Evolutionary conservation across 495 filamentous ascomycete genomes (phyloP).

Genomic region (Neurospora sp.): DNA sequence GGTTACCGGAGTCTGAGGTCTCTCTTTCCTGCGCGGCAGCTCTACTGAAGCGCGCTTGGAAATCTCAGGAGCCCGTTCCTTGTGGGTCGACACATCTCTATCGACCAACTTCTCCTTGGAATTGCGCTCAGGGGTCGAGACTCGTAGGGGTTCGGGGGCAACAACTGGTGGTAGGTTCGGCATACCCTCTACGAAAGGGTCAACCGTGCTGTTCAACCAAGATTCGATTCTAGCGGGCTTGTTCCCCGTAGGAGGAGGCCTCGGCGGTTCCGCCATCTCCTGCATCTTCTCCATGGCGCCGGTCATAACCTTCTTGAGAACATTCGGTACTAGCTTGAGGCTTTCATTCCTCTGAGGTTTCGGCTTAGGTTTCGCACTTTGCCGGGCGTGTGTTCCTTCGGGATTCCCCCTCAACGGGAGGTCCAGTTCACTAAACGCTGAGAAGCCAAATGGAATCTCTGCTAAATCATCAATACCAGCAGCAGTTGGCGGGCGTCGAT

Average conservation of each 20-base stretch:
- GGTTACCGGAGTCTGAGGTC: not conserved
- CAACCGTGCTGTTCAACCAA: constrained; percentile 63
- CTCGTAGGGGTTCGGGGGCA: constrained; percentile 3
- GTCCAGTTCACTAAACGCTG: constrained; percentile 49
- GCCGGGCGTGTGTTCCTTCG: constrained; percentile 29
- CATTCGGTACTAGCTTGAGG: constrained; percentile 43
- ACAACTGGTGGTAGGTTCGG: constrained; percentile 10
- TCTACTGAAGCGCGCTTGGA: not conserved
- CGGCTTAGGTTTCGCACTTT: constrained; percentile 25
- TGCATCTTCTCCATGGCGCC: constrained; percentile 46
- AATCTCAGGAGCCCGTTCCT: not conserved
- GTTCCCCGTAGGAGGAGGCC: constrained; percentile 27
- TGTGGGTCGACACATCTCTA: not conserved
- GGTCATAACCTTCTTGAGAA: constrained; percentile 44
- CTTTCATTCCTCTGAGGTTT: constrained; percentile 34
- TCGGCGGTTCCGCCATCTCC: constrained; percentile 41
- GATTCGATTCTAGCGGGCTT: constrained; percentile 58
- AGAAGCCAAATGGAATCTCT: constrained; percentile 46
- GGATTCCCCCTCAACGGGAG: constrained; percentile 20
- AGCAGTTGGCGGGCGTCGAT: constrained; percentile 28
- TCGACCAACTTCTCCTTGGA: not conserved
- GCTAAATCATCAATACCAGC: constrained; percentile 36
- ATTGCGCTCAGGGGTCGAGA: not conserved
- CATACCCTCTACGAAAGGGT: constrained; percentile 57
- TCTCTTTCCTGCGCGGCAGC: not conserved